Conservation (phyloP, 2,329 filamentous ascomycete species). For the Trichoderma sp. region DNA sequence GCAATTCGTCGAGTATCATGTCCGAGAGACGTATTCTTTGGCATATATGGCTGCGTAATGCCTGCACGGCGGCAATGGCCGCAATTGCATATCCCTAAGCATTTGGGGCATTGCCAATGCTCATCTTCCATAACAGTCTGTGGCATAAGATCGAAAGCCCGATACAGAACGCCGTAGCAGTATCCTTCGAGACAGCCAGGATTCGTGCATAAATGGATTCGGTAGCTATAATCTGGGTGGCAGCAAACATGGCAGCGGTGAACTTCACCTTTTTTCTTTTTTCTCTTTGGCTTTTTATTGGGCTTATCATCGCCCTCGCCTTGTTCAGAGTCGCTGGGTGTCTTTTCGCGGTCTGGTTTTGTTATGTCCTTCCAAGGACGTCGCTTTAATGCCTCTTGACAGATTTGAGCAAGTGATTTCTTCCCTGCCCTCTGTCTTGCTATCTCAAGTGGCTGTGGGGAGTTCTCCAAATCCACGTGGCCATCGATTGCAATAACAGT, state of each 20-base stretch:
- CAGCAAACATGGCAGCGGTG: slow-evolving; percentile 81
- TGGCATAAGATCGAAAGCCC: slow-evolving; percentile 89
- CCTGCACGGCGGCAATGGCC: slow-evolving; percentile 70
- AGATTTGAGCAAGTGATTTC: slow-evolving; percentile 89
- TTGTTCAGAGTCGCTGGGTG: slow-evolving; percentile 54
- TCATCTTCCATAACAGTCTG: slow-evolving; percentile 78
- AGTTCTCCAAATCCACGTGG: slow-evolving; percentile 65
- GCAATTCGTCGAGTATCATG: slow-evolving; percentile 90
- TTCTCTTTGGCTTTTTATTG: slow-evolving; percentile 62
- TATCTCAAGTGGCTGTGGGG: slow-evolving; percentile 71
- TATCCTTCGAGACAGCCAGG: slow-evolving; percentile 73
- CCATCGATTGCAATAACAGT: slow-evolving; percentile 76
- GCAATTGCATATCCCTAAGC: slow-evolving; percentile 84
- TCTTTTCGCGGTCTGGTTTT: slow-evolving; percentile 57
- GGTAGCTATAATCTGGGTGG: slow-evolving; percentile 79
- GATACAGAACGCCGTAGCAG: slow-evolving; percentile 91
- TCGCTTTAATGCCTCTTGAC: slow-evolving; percentile 80
- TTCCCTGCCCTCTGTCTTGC: slow-evolving; percentile 69
- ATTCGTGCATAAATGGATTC: slow-evolving; percentile 77
- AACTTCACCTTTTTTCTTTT: slow-evolving; percentile 58
- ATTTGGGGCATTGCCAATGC: slow-evolving; percentile 88
- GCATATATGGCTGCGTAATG: slow-evolving; percentile 78
- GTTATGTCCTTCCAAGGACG: slow-evolving; percentile 84
- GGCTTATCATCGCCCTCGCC: slow-evolving; percentile 65
- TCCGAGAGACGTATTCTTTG: slow-evolving; percentile 83